Evolutionary conservation across 768 basidiomycete species (phyloP), one percentile per base, ranked within the genome.

Genomic region (Mycena kentingensis): DNA sequence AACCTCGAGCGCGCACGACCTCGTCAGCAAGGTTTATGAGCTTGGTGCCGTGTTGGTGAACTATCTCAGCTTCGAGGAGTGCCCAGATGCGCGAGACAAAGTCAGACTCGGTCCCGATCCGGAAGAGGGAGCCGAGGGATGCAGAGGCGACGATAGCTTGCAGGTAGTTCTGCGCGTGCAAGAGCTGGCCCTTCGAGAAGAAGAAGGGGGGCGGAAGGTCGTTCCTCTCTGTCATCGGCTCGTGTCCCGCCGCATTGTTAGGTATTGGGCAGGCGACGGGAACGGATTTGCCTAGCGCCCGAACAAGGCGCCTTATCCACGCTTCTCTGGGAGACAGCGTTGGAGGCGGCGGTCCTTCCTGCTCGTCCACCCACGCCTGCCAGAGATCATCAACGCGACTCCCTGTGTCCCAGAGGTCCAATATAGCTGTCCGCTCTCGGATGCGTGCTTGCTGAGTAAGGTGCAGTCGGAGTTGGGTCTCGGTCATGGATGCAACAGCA

Each of bases 21-120:
- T 90, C 88, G 61, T 90, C 88, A 1, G 84, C 85, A 22, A 90
- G 78, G 63, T 90, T 83, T 39, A 83, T 64, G 31, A 89, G 65
- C 60, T 84, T 87, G 16, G 83, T 84, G 18, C 69, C 66, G 1
- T 32, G 67, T 35, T 70, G 73, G 2, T 76, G 67, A 52, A 76
- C 74, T 37, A 88, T 77, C 58, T 87, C 85, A 16, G 73, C 67
- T 54, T 75, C 75, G 19, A 90, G 76, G 11, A 89, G 77, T 2
- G 79, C 70, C 87, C 87, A 89, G 10, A 88, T 64, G 41, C 87
- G 83, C 18, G 72, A 60, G 66, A 78, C 77, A 65, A 88, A 87
- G 36, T 76, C 72, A 8, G 50, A 63, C 3, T 58, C 43, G 44
- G 49, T 56, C 21, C 31, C 39, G 46, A 78, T 68, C 12, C 75